Evolutionary conservation across 2,329 filamentous ascomycete genomes (phyloP).

Genomic region (Fulvia fulva): DNA sequence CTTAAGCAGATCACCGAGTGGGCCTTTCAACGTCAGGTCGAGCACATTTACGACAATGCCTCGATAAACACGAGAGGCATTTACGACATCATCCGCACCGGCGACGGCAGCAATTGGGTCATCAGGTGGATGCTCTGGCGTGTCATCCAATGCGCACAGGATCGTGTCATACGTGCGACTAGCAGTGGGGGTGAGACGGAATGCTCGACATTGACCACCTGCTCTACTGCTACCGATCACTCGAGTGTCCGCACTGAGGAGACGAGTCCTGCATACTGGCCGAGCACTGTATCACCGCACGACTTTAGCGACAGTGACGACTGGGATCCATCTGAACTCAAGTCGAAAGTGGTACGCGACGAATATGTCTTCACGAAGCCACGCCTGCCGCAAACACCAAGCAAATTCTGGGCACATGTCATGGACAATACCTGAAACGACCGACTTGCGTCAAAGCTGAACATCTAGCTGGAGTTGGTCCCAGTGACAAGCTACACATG

Average conservation of each 20-base stretch:
- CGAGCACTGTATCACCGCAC: slow-evolving; percentile 2
- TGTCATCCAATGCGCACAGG: slow-evolving; percentile 12
- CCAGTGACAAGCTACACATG: too few species aligned
- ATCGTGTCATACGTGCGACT: slow-evolving; percentile 2
- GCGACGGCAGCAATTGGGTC: slow-evolving; percentile 19
- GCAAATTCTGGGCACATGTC: slow-evolving; percentile 11
- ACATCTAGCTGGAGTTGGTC: not conserved
- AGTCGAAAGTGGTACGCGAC: slow-evolving; percentile 2
- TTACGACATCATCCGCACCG: slow-evolving; percentile 17
- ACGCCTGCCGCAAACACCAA: not conserved
- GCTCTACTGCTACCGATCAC: slow-evolving; percentile 10
- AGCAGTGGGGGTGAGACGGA: slow-evolving; percentile 17
- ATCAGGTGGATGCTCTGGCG: slow-evolving; percentile 24
- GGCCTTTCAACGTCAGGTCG: slow-evolving; percentile 18
- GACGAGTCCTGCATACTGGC: slow-evolving; percentile 1
- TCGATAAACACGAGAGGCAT: slow-evolving; percentile 17
- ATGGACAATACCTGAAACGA: slow-evolving; percentile 7
- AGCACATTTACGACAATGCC: slow-evolving; percentile 16
- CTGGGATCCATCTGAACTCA: slow-evolving; percentile 1
- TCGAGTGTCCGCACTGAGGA: slow-evolving; percentile 4
- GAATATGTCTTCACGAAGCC: not conserved
- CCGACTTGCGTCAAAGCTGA: too few species aligned
- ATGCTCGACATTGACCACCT: slow-evolving; percentile 13
- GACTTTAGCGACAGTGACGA: slow-evolving; percentile 17
- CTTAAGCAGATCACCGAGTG: slow-evolving; percentile 18